These are phyloP conservation scores for Blastomyces gilchristii DNA, from an alignment of 2,329 filamentous ascomycete species.

Conservation along the genomic window DNA sequence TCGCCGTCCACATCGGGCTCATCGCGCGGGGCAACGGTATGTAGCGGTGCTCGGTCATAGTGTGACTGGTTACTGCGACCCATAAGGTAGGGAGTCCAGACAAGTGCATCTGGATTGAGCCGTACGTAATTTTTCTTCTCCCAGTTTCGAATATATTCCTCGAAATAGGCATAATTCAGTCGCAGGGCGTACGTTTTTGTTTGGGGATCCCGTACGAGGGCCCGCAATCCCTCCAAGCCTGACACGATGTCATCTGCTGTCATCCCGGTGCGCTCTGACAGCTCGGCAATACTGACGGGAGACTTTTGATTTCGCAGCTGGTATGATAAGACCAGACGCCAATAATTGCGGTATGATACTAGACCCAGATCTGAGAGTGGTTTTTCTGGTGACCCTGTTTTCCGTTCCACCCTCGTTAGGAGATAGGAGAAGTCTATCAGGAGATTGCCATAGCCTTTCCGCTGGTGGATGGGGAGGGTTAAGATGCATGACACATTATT, in stretches of 20 bases:
- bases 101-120: slow-evolving; percentile 66
- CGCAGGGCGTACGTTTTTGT: slow-evolving; percentile 84
- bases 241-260: slow-evolving; percentile 94
- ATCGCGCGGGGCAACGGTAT: slow-evolving; percentile 77
- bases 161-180: slow-evolving; percentile 75
- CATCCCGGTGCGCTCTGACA: slow-evolving; percentile 82
- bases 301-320: slow-evolving; percentile 59
- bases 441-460: slow-evolving; percentile 92
- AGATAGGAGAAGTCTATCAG: slow-evolving; percentile 98
- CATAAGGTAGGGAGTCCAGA: slow-evolving; percentile 98
- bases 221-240: slow-evolving; percentile 78
- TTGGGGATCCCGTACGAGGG: slow-evolving; percentile 77
- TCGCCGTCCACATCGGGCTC: slow-evolving; percentile 46
- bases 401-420: slow-evolving; percentile 81
- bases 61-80: slow-evolving; percentile 71
- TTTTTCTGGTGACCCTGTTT: slow-evolving; percentile 93
- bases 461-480: slow-evolving; percentile 89
- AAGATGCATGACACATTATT: slow-evolving; percentile 98
- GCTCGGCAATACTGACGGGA: slow-evolving; percentile 44
- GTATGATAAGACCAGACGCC: slow-evolving; percentile 79
- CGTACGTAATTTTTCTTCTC: slow-evolving; percentile 80
- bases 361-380: slow-evolving; percentile 95
- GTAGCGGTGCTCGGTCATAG: slow-evolving; percentile 74
- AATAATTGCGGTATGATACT: slow-evolving; percentile 95
- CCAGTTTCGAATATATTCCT: slow-evolving; percentile 79